Evolutionary conservation across 2,329 filamentous ascomycete species (phyloP).

Genomic region (Mycogone perniciosa): DNA sequence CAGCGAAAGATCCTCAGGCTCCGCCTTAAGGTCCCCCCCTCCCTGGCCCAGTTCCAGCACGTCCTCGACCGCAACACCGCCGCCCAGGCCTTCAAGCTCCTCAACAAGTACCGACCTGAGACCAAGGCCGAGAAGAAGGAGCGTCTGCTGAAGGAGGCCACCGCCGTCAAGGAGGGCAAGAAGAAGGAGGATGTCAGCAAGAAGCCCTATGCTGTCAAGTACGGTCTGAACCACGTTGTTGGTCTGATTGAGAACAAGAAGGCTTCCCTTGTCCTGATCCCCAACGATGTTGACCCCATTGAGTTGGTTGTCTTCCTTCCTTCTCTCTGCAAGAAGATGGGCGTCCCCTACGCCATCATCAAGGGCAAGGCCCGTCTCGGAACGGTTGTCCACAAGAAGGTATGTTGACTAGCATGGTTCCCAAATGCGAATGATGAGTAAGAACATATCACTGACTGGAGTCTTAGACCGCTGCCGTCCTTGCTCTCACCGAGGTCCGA

Average conservation of each 20-base stretch:
- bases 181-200: constrained; percentile 99
- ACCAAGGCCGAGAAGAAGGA: constrained; percentile 99
- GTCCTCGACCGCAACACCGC: constrained; percentile 96
- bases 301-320: constrained; percentile 99
- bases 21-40: constrained; percentile 96
- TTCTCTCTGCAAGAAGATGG: constrained; percentile 99
- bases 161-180: constrained; percentile 96
- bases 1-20: constrained; percentile 93
- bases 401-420: constrained; percentile 30
- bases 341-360: constrained; percentile 96
- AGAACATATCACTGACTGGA: constrained; percentile 2
- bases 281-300: constrained; percentile 99
- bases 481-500: constrained; percentile 94
- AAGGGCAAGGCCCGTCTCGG: constrained; percentile 99
- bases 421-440: background rate
- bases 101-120: constrained; percentile 99
- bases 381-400: constrained; percentile 99
- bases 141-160: constrained; percentile 95
- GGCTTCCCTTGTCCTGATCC: constrained; percentile 94
- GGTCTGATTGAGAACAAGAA: constrained; percentile 99
- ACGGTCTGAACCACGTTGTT: constrained; percentile 99
- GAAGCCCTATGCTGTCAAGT: constrained; percentile 99
- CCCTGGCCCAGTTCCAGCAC: constrained; percentile 95
- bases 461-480: constrained; percentile 81
- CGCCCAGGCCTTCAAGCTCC: constrained; percentile 95